These are phyloP conservation scores for Fraxinus baroniana DNA, from an alignment of 305 asterid genomes.

Conservation along the genomic window DNA sequence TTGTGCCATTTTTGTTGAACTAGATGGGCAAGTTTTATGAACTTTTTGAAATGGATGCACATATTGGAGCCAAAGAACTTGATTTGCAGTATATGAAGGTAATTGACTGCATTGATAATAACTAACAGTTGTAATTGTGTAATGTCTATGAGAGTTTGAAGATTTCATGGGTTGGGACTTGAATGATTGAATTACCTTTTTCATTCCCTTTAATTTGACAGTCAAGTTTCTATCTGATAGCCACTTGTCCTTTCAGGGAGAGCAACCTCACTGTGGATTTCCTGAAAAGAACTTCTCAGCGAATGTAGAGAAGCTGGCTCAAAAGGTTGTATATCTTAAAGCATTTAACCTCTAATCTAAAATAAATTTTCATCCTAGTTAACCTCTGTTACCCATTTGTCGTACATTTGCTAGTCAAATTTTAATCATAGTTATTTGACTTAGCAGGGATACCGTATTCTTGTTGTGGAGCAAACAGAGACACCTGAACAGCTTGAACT, in stretches of 20 bases:
- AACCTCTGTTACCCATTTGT: not conserved
- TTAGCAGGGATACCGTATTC: constrained; percentile 89
- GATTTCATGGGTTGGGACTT: constrained; percentile 4
- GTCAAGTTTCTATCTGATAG: constrained; percentile 20
- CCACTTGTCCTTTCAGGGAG: constrained; percentile 66
- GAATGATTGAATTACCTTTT: constrained; percentile 17
- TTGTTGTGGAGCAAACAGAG: constrained; percentile 98
- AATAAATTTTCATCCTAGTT: not conserved
- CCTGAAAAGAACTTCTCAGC: constrained; percentile 91
- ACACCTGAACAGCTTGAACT: constrained; percentile 94
- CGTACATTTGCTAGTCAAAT: constrained; percentile 7
- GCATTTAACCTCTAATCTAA: constrained; percentile 11
- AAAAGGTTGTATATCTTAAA: constrained; percentile 54
- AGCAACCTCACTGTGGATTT: constrained; percentile 99
- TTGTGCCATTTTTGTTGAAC: constrained; percentile 28
- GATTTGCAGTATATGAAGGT: constrained; percentile 99
- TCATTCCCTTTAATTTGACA: constrained; percentile 14
- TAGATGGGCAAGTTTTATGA: constrained; percentile 99
- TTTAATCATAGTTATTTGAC: constrained; percentile 26
- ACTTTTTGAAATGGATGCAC: constrained; percentile 98
- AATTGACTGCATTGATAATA: constrained; percentile 19
- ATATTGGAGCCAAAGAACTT: constrained; percentile 93
- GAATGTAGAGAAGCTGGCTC: constrained; percentile 86
- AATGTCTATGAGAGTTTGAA: constrained; percentile 2
- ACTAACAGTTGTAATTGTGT: constrained; percentile 11